Base-by-base conservation (phyloP, 768 basidiomycete genomes). In the Tricholomella constricta region DNA sequence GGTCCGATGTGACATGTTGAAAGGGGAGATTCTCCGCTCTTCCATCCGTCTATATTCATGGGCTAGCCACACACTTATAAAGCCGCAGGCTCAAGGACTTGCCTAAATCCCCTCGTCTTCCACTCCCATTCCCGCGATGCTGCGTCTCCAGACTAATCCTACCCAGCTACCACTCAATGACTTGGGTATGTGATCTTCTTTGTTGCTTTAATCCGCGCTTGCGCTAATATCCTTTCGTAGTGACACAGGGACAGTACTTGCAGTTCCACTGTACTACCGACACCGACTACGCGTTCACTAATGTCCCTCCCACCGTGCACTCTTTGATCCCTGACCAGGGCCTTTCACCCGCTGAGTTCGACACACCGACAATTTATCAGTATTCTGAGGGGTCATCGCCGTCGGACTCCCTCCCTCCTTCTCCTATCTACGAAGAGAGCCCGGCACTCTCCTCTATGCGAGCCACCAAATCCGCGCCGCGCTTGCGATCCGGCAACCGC, bases 401-500 rank as follows among this genome's bases (percentile, higher is more conserved):
- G 4, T 47, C 57, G 17, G 42, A 48, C 17, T 56, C 55, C 31
- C 37, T 47, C 22, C 44, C 60, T 17, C 31, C 55, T 15, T 58
- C 54, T 15, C 50, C 57, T 25, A 26, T 46, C 1, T 47, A 49
- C 29, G 53, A 45, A 23, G 43, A 26, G 4, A 45, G 27, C 6
- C 34, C 43, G 10, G 27, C 32, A 20, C 38, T 46, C 10, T 23
- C 49, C 7, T 31, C 40, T 31, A 17, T 63, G 23, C 53, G 64
- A 20, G 52, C 62, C 25, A 60, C 59, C 34, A 60, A 51, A 20
- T 42, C 57, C 14, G 50, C 49, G 31, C 41, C 50, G 23, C 59
- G 57, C n/a, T 41, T 62, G 45, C 59, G 74, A 58, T 71, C 72
- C 53, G 69, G 70, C 9, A 75, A 74, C 31, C 84, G 84, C 64